A percentile compares a stretch with the other conserved stretches of the same genome.
These are phyloP conservation scores for Monilinia laxa DNA, from an alignment of 2,329 filamentous ascomycete genomes.

Conservation along the genomic window DNA sequence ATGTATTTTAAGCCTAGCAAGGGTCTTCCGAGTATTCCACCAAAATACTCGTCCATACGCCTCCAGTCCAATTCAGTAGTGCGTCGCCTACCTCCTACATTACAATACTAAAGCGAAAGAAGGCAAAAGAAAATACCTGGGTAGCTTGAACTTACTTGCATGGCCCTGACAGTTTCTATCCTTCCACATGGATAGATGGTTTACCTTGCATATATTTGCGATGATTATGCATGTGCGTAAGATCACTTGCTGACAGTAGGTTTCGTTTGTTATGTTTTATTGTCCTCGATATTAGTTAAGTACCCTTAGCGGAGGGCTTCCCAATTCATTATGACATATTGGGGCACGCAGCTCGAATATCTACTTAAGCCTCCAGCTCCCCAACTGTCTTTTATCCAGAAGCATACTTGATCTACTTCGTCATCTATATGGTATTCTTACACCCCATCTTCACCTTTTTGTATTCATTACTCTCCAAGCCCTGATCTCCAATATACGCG, in stretches of 20 bases:
- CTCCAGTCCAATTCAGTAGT: background rate
- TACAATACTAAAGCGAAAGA: slow-evolving; percentile 1
- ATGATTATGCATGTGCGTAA: slow-evolving; percentile 22
- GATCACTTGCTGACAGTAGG: slow-evolving; percentile 24
- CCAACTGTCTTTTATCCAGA: slow-evolving; percentile 17
- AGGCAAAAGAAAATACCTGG: slow-evolving; percentile 2
- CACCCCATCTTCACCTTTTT: background rate
- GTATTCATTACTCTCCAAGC: background rate
- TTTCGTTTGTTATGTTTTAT: background rate
- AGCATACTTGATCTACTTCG: slow-evolving; percentile 1
- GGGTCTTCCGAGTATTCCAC: background rate
- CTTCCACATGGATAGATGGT: slow-evolving; percentile 16
- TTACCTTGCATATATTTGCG: slow-evolving; percentile 7
- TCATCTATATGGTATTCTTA: background rate
- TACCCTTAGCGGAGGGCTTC: background rate
- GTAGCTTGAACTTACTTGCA: slow-evolving; percentile 5
- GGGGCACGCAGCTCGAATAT: slow-evolving; percentile 9
- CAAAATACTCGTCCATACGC: background rate
- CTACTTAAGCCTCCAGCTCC: slow-evolving; percentile 26
- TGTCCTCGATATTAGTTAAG: slow-evolving; percentile 5
- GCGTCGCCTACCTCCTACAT: background rate
- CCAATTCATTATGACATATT: slow-evolving; percentile 1
- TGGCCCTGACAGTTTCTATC: slow-evolving; percentile 20
- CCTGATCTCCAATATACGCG: background rate
- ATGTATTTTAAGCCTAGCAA: slow-evolving; percentile 11